These are phyloP conservation scores for Aspergillus ostianus DNA, from an alignment of 495 filamentous ascomycete genomes.

Conservation along the genomic window DNA sequence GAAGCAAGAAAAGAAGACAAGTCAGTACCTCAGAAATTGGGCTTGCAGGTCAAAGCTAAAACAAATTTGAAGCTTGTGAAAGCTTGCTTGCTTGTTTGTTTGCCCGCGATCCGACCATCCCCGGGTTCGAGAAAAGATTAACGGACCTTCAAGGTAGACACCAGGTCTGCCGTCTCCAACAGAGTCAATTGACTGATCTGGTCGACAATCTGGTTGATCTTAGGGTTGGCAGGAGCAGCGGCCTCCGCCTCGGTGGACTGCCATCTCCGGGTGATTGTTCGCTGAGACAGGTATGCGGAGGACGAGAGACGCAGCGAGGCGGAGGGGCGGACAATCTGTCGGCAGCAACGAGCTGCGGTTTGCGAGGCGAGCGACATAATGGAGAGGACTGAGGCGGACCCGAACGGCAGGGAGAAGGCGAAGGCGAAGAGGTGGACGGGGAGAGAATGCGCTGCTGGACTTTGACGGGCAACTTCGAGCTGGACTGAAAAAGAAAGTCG, in stretches of 20 bases:
- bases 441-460: slow-evolving; percentile 16
- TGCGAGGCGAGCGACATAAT: slow-evolving; percentile 46
- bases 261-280: slow-evolving; percentile 45
- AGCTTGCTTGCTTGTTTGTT: not conserved
- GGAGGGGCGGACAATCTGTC: slow-evolving; percentile 48
- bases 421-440: slow-evolving; percentile 7
- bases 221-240: slow-evolving; percentile 67
- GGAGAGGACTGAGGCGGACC: not conserved
- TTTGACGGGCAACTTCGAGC: slow-evolving; percentile 14
- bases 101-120: not conserved
- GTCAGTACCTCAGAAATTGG: slow-evolving; percentile 1
- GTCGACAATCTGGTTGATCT: slow-evolving; percentile 90
- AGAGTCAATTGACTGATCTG: slow-evolving; percentile 98
- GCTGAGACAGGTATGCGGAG: slow-evolving; percentile 42
- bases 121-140: slow-evolving; percentile 1
- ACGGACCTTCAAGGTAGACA: slow-evolving; percentile 83
- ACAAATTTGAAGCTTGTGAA: not conserved
- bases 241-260: slow-evolving; percentile 60
- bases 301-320: slow-evolving; percentile 45
- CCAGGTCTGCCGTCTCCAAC: slow-evolving; percentile 93
- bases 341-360: slow-evolving; percentile 45
- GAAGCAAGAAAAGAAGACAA: slow-evolving; percentile 1
- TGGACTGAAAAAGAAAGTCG: slow-evolving; percentile 30
- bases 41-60: not conserved
- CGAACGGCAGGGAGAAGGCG: slow-evolving; percentile 6